Evolutionary conservation across 345 rosid species (phyloP), one percentile per base, ranked within the genome.

Genomic region (Eucalyptus caleyi): DNA sequence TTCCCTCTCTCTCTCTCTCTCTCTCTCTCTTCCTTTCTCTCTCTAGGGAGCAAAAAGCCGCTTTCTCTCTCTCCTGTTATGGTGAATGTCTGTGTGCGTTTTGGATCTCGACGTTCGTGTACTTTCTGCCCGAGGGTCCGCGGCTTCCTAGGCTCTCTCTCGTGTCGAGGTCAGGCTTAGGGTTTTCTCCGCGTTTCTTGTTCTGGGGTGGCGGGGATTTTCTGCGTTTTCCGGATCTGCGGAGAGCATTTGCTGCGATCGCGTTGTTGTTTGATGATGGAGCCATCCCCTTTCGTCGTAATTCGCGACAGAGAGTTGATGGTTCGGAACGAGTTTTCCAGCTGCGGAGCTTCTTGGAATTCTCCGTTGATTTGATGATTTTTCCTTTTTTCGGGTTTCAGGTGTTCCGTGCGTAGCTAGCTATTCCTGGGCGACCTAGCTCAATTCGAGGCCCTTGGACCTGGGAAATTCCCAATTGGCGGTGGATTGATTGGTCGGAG

Each of bases 321-420:
- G 77, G 30, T 69, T 32, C n/a, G 44, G 49, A 13, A n/a, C 62
- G 60, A 26, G 81, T 67, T 88, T 88, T 80, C 69, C 89, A 42
- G 53, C 32, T 15, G 45, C 45, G n/a, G 37, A 47, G 81, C 62
- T 56, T 88, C 88, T 86, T 32, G 87, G 15, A 8, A 9, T 86
- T 50, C 37, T 34, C 65, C 11, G 62, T 37, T 23, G 88, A 53
- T 59, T 34, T 86, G 53, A 67, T 65, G 54, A 51, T 50, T 72
- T 72, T 49, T 16, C 56, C 40, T 37, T 50, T 51, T 23, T 54
- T 87, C 27, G 87, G 65, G 65, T 88, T 91, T 49, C 95, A 94
- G 95, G 92, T 90, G 90, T 87, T 94, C 91, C 87, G 59, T 91
- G 91, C 90, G 85, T 81, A 18, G 91, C 62, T 81, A 23, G 91